Percentiles rank a stretch among this genome's conserved stretches.
Conservation (phyloP, 2,329 filamentous ascomycete species). For the Fusarium solani-melongenae region DNA sequence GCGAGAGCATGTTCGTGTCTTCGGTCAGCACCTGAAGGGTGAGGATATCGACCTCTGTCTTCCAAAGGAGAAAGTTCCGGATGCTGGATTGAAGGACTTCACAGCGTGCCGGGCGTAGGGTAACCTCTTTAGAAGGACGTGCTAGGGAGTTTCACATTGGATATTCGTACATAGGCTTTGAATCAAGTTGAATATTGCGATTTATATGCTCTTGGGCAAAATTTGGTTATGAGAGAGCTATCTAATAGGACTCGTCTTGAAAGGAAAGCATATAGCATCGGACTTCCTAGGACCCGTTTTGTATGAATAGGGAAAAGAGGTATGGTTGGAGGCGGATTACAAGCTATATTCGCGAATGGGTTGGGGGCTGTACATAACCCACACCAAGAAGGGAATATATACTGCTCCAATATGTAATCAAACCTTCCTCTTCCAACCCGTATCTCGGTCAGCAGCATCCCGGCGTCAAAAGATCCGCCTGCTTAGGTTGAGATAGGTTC, state of each 20-base stretch:
- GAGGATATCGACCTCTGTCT: constrained; percentile 46
- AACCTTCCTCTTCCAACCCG: background rate
- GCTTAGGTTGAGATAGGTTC: background rate
- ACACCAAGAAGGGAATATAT: background rate
- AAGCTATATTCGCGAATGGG: background rate
- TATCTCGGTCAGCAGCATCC: background rate
- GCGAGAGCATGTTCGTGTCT: constrained; percentile 46
- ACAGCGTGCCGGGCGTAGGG: constrained; percentile 11
- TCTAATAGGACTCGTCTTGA: no score
- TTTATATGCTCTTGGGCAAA: no score
- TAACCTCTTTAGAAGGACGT: background rate
- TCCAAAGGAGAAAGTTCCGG: constrained; percentile 37
- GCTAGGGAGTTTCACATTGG: no score
- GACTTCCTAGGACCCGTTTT: background rate
- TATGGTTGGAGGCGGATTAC: background rate
- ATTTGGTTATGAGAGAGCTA: no score
- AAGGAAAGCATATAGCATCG: background rate
- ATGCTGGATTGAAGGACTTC: constrained; percentile 44
- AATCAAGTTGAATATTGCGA: background rate
- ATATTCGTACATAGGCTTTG: background rate
- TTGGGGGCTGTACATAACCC: background rate
- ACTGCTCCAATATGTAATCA: background rate
- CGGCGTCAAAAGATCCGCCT: background rate
- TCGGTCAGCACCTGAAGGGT: constrained; percentile 41
- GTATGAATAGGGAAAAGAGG: background rate